Base-by-base conservation (phyloP, 441 rosid species). In the Gossypium davidsonii region DNA sequence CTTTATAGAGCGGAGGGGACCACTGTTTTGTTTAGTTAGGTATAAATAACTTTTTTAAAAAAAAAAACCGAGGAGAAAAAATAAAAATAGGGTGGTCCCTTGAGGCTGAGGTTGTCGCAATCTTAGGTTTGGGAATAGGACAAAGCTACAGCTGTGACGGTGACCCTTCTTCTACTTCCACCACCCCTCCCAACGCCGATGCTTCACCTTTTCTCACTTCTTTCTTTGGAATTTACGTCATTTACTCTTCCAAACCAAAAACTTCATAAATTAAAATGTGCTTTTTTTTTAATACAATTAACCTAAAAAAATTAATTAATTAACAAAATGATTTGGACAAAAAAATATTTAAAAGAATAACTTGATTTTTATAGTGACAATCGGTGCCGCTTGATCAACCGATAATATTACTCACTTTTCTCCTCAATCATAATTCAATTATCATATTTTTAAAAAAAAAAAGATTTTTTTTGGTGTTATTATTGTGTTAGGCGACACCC, bases 61-160 rank as follows among this genome's bases (percentile, higher is more conserved):
- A 11, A 1, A 26, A 4, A 31, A 31, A 26, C 1, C 6, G 6
- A 31, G 34, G 34, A 5, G 34, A 31, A 31, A 61, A 6, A 15
- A 46, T 20, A 11, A 46, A 12, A 14, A 6, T 65, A 46, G 70
- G 9, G 56, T 66, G 70, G 70, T 66, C 70, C 70, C 70, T 14
- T 8, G 42, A 8, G 0, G 0, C 42, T 18, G 39, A 34, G 25
- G 48, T 58, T 23, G 63, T 57, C 80, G 64, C 73, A 9, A 48
- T 75, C 81, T 72, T 74, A 53, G 82, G 80, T 76, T 58, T 14
- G n/a, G 53, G 76, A 76, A 81, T 56, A 52, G 62, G 85, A 82
- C 86, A 86, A 74, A 68, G 62, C 75, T 31, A 82, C 87, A 84
- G 86, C 86, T 82, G 78, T 78, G 83, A 66, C 17, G 20, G 34